Evolutionary conservation across 2,329 filamentous ascomycete genomes (phyloP).

Genomic region (Cytospora mali): DNA sequence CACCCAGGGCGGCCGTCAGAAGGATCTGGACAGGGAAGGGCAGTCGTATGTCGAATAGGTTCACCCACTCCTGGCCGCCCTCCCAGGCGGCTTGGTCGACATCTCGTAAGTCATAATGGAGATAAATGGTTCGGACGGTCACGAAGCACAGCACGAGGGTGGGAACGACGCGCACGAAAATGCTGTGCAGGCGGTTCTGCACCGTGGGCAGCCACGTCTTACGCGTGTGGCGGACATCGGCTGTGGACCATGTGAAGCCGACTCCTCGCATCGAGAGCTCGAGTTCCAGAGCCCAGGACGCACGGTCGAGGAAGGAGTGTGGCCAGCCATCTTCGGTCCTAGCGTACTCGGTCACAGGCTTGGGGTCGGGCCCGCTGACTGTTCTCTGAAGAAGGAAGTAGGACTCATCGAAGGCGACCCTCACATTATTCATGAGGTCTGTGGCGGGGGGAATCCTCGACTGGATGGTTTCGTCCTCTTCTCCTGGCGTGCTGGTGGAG

Average conservation of each 20-base stretch:
- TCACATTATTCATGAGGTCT: slow-evolving; percentile 8
- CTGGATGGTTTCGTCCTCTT: neutral
- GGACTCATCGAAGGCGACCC: slow-evolving; percentile 4
- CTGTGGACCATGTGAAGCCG: slow-evolving; percentile 48
- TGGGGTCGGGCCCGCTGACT: slow-evolving; percentile 32
- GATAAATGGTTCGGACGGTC: slow-evolving; percentile 39
- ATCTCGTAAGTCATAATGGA: slow-evolving; percentile 28
- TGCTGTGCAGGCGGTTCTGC: slow-evolving; percentile 42
- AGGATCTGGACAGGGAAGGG: slow-evolving; percentile 38
- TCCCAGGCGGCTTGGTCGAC: slow-evolving; percentile 17
- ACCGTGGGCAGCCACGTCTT: slow-evolving; percentile 47
- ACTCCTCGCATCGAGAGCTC: slow-evolving; percentile 47
- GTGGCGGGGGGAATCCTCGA: neutral
- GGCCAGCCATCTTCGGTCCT: slow-evolving; percentile 44
- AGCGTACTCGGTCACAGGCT: slow-evolving; percentile 42
- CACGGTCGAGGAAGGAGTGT: slow-evolving; percentile 41
- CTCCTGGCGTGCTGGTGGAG: neutral
- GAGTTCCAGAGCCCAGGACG: slow-evolving; percentile 48
- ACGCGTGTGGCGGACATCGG: slow-evolving; percentile 46
- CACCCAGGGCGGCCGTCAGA: slow-evolving; percentile 44
- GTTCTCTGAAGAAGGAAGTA: slow-evolving; percentile 30
- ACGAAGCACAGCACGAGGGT: slow-evolving; percentile 41
- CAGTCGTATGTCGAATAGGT: slow-evolving; percentile 40
- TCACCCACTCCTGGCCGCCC: neutral
- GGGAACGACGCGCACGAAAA: slow-evolving; percentile 42